Evolutionary conservation across 2,329 filamentous ascomycete genomes (phyloP).

Genomic region (Sporothrix humicola): DNA sequence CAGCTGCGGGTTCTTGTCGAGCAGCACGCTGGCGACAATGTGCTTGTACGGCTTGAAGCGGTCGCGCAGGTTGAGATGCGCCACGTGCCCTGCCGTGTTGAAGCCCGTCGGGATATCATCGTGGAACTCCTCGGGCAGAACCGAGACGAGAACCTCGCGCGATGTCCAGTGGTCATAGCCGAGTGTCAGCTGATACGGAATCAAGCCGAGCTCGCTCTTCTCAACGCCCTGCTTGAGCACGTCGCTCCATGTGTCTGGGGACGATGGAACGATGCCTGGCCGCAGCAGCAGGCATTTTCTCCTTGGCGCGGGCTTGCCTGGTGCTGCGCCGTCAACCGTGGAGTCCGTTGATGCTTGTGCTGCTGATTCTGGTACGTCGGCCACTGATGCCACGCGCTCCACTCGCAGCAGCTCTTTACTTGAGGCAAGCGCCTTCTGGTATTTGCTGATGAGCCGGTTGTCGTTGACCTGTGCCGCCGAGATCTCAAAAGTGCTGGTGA

Average conservation of each 20-base stretch:
- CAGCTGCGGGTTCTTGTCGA: constrained; percentile 85
- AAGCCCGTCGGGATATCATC: constrained; percentile 86
- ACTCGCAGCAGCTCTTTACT: constrained; percentile 69
- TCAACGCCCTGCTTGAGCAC: constrained; percentile 71
- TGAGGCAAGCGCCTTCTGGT: constrained; percentile 68
- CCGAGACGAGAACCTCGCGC: constrained; percentile 81
- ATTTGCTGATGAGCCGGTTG: constrained; percentile 73
- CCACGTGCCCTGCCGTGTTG: constrained; percentile 87
- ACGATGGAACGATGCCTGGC: constrained; percentile 61
- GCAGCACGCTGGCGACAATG: constrained; percentile 80
- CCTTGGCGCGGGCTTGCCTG: background rate
- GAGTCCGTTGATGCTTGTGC: constrained; percentile 44
- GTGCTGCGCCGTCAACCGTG: constrained; percentile 49
- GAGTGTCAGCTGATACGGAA: constrained; percentile 76
- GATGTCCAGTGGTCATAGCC: constrained; percentile 89
- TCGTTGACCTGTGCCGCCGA: constrained; percentile 80
- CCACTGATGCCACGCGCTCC: constrained; percentile 68
- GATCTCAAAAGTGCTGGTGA: constrained; percentile 75
- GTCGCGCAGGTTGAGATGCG: constrained; percentile 87
- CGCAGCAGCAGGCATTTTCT: constrained; percentile 66
- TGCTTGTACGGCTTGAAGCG: constrained; percentile 84
- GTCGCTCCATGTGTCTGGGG: constrained; percentile 76
- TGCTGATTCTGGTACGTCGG: constrained; percentile 64
- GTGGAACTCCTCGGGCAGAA: constrained; percentile 79
- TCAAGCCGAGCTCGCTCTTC: constrained; percentile 71